A percentile compares a stretch with the other conserved stretches of the same genome.
These are phyloP conservation scores for Salvia sclarea DNA, from an alignment of 305 asterid species.

Conservation along the genomic window DNA sequence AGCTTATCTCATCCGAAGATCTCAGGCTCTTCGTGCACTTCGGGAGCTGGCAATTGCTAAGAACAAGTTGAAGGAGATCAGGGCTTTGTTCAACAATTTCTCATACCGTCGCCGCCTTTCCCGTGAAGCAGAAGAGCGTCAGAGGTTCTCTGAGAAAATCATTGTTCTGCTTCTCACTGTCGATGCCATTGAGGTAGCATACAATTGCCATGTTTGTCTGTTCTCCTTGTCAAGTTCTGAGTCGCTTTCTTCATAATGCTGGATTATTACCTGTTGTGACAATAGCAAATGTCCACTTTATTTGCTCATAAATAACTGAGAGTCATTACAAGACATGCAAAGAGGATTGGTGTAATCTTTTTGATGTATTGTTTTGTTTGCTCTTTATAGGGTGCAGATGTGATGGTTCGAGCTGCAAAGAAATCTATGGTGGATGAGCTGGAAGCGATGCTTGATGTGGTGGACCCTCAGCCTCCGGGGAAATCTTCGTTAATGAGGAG, in stretches of 20 bases:
- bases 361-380: neutral
- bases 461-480: slow-evolving; percentile 81
- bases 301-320: neutral
- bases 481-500: slow-evolving; percentile 57
- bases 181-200: slow-evolving; percentile 84
- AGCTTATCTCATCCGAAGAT: slow-evolving; percentile 77
- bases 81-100: slow-evolving; percentile 88
- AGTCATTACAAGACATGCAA: neutral
- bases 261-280: neutral
- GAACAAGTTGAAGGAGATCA: slow-evolving; percentile 83
- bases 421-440: slow-evolving; percentile 86
- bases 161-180: slow-evolving; percentile 90
- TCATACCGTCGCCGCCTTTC: slow-evolving; percentile 69
- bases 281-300: neutral
- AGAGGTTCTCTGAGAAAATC: slow-evolving; percentile 85
- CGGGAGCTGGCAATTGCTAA: slow-evolving; percentile 94
- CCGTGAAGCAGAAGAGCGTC: slow-evolving; percentile 82
- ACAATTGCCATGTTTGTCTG: neutral
- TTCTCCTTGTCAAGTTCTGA: neutral
- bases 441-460: slow-evolving; percentile 93
- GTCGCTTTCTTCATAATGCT: neutral
- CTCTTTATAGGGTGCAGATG: slow-evolving; percentile 69
- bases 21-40: slow-evolving; percentile 84
- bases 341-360: neutral
- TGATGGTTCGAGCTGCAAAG: slow-evolving; percentile 77